phyloP scores from a whole-genome alignment of 164 flowering plant genomes.

The Stephania yunnanensis region DNA sequence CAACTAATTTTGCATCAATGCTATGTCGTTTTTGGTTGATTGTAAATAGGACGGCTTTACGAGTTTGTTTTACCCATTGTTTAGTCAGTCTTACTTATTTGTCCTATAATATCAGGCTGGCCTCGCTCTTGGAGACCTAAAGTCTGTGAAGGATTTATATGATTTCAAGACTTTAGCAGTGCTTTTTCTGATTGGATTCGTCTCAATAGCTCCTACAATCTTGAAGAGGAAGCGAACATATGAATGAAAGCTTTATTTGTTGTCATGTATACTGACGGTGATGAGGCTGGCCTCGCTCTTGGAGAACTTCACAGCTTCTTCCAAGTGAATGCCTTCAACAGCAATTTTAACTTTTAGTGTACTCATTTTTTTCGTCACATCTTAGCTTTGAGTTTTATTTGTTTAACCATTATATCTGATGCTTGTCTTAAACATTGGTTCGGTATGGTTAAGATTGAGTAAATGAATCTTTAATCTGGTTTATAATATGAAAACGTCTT shows the following conservation, averaged over 20 bases:
- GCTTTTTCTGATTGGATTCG: conserved; percentile 69
- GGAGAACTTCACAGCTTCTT: neutral
- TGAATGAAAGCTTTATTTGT: conserved; percentile 35
- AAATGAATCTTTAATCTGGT: too few relatives aligned
- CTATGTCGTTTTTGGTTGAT: neutral
- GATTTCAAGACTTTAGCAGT: conserved; percentile 75
- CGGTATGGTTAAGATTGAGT: neutral
- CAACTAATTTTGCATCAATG: too few relatives aligned
- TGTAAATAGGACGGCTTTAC: neutral
- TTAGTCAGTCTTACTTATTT: conserved; percentile 1
- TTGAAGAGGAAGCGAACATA: conserved; percentile 68
- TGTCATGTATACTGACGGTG: neutral
- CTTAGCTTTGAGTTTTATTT: neutral
- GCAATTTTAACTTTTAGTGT: neutral
- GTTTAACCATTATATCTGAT: neutral
- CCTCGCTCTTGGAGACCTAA: conserved; percentile 84
- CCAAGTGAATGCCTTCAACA: neutral
- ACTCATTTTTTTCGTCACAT: neutral
- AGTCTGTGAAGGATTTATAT: conserved; percentile 80
- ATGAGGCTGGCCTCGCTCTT: neutral
- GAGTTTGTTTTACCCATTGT: neutral
- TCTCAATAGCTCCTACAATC: conserved; percentile 60
- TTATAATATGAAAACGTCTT: too few relatives aligned
- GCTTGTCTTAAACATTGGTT: conserved; percentile 2
- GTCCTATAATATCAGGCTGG: conserved; percentile 56